These are phyloP conservation scores for Favolaschia claudopus DNA, from an alignment of 768 basidiomycete genomes.

Conservation along the genomic window DNA sequence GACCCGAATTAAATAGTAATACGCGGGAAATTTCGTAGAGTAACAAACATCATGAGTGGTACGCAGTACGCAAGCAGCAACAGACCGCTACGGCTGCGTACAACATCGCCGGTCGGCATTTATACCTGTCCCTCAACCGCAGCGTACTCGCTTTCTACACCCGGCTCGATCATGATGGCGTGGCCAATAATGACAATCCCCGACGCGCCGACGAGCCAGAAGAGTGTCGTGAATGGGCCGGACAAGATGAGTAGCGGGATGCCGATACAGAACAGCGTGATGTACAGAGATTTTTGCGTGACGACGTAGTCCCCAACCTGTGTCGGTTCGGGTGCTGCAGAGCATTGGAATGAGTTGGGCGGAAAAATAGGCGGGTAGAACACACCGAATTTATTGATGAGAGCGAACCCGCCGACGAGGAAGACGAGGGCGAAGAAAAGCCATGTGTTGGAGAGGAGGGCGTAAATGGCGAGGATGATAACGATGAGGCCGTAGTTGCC, in stretches of 20 bases:
- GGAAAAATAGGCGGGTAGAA: constrained; percentile 11
- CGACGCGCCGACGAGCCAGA: constrained; percentile 94
- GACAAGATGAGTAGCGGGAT: constrained; percentile 85
- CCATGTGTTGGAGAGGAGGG: constrained; percentile 83
- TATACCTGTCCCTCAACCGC: constrained; percentile 75
- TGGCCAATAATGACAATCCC: constrained; percentile 85
- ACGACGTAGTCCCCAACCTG: constrained; percentile 83
- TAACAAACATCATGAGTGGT: constrained; percentile 12
- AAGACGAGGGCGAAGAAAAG: constrained; percentile 86
- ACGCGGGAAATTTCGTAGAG: constrained; percentile 13
- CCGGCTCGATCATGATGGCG: constrained; percentile 90
- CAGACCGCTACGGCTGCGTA: too few relatives aligned
- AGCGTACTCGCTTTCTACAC: constrained; percentile 93
- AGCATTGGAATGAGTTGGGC: background rate
- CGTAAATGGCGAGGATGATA: constrained; percentile 82
- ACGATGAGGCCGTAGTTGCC: constrained; percentile 91
- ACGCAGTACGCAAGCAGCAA: too few relatives aligned
- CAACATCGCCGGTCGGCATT: too few relatives aligned
- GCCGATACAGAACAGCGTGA: constrained; percentile 88
- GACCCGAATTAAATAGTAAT: background rate
- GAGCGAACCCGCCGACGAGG: constrained; percentile 89
- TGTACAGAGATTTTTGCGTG: constrained; percentile 92
- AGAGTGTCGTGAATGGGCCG: constrained; percentile 82
- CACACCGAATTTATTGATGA: constrained; percentile 90
- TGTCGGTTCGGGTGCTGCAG: constrained; percentile 80